These are phyloP conservation scores for Tilletia indica DNA, from an alignment of 1,284 basidiomycete species.

Conservation along the genomic window DNA sequence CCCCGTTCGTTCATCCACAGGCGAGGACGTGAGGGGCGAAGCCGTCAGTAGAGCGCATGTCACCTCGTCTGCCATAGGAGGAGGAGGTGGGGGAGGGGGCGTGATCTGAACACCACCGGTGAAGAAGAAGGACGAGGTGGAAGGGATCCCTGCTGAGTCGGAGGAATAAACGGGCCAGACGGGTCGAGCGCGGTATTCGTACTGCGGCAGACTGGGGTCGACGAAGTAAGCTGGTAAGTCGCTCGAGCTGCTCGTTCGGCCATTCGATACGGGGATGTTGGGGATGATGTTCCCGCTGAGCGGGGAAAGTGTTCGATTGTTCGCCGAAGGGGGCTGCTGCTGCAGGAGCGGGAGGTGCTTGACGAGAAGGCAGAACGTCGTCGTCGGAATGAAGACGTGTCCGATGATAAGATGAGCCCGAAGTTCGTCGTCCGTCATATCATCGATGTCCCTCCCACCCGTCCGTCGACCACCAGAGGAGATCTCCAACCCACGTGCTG, in stretches of 20 bases:
- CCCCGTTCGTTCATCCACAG: background rate
- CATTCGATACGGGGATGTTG: too few species aligned
- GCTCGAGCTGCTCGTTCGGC: background rate
- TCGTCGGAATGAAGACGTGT: too few species aligned
- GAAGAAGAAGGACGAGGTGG: background rate
- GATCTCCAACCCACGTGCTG: slow-evolving; percentile 1
- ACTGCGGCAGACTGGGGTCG: slow-evolving; percentile 8
- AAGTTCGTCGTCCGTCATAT: slow-evolving; percentile 4
- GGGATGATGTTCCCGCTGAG: background rate
- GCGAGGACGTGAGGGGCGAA: too few species aligned
- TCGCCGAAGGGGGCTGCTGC: too few species aligned
- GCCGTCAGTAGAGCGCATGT: too few species aligned
- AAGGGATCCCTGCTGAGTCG: background rate
- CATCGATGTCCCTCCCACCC: slow-evolving; percentile 9
- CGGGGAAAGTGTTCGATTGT: background rate
- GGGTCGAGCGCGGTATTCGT: slow-evolving; percentile 13
- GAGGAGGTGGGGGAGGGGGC: too few species aligned
- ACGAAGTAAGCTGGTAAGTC: slow-evolving; percentile 11
- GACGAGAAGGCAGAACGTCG: too few species aligned
- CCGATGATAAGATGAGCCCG: background rate
- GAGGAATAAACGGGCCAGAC: background rate
- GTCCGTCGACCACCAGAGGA: background rate
- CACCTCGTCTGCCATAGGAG: too few species aligned
- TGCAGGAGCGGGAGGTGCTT: too few species aligned
- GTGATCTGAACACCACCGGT: background rate